Percentiles rank a stretch among this genome's conserved stretches.
Evolutionary conservation across 164 flowering plant genomes (phyloP).

Genomic region (Akebia trifoliata): DNA sequence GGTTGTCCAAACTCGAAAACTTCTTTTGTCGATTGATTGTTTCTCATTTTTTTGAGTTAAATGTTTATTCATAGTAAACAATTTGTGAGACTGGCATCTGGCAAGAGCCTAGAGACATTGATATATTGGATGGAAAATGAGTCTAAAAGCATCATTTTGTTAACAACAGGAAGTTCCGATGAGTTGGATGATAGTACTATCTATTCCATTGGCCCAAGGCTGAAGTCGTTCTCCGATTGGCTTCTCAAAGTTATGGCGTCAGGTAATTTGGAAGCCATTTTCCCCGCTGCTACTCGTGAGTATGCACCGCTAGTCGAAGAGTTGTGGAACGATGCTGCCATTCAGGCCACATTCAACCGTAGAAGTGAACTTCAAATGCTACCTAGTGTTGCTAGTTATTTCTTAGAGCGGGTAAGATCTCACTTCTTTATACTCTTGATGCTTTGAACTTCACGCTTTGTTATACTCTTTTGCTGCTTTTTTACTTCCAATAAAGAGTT

Average conservation of each 20-base stretch:
- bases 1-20: no score
- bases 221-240: slow-evolving; percentile 89
- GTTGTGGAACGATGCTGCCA: slow-evolving; percentile 79
- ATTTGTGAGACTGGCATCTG: neutral
- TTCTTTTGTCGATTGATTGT: no score
- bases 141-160: slow-evolving; percentile 11
- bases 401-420: slow-evolving; percentile 67
- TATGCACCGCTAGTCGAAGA: slow-evolving; percentile 92
- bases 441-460: neutral
- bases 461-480: neutral
- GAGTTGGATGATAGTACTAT: slow-evolving; percentile 27
- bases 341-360: slow-evolving; percentile 73
- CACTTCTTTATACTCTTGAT: neutral
- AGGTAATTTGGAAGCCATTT: slow-evolving; percentile 80
- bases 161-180: slow-evolving; percentile 30
- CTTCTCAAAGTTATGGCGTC: slow-evolving; percentile 81
- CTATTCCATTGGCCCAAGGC: slow-evolving; percentile 64
- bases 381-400: slow-evolving; percentile 69
- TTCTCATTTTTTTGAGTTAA: no score
- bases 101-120: neutral
- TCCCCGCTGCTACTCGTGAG: slow-evolving; percentile 94
- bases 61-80: neutral
- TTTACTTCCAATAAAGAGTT: neutral
- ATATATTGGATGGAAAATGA: slow-evolving; percentile 3
- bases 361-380: slow-evolving; percentile 70